A percentile compares a stretch with the other conserved stretches of the same genome.
These are phyloP conservation scores for Paracorniculantispora psalliotae DNA, from an alignment of 2,329 filamentous ascomycete genomes.

Conservation along the genomic window DNA sequence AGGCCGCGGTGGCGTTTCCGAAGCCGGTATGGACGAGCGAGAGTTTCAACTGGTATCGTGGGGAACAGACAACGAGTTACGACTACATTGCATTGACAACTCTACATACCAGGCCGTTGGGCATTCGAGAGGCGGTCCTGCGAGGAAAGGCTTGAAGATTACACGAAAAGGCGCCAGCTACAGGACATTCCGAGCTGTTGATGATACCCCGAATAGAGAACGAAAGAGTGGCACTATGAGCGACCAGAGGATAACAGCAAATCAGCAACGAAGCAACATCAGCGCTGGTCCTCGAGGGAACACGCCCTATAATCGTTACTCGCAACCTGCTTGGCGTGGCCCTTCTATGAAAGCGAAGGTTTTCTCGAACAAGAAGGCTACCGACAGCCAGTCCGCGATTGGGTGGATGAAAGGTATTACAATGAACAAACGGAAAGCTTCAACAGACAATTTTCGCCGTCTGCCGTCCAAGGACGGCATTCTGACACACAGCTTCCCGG, in stretches of 20 bases:
- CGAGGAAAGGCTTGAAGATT: constrained; percentile 60
- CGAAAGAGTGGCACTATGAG: constrained; percentile 59
- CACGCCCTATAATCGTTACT: constrained; percentile 24
- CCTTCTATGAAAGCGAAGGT: constrained; percentile 56
- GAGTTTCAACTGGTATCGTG: constrained; percentile 93
- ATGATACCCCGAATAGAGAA: constrained; percentile 52
- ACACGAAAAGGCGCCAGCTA: constrained; percentile 83
- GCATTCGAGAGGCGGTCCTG: constrained; percentile 63
- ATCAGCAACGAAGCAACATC: constrained; percentile 38
- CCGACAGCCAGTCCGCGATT: constrained; percentile 53
- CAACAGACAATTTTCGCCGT: constrained; percentile 35
- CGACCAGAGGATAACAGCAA: constrained; percentile 47
- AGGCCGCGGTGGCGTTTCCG: constrained; percentile 61
- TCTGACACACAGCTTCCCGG: constrained; percentile 46
- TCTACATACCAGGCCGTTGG: constrained; percentile 64
- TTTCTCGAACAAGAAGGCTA: constrained; percentile 33
- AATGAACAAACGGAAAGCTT: constrained; percentile 52
- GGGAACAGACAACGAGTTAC: constrained; percentile 80
- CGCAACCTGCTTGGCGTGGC: constrained; percentile 44
- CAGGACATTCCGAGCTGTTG: constrained; percentile 75
- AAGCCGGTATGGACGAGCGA: constrained; percentile 69
- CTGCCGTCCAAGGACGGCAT: constrained; percentile 48
- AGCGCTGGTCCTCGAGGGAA: constrained; percentile 39
- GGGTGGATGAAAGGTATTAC: constrained; percentile 67
- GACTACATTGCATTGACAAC: constrained; percentile 67